Evolutionary conservation across 208 protist genomes (phyloP), one percentile per base, ranked within the genome.

Genomic region (Tetramitus jugosus): DNA sequence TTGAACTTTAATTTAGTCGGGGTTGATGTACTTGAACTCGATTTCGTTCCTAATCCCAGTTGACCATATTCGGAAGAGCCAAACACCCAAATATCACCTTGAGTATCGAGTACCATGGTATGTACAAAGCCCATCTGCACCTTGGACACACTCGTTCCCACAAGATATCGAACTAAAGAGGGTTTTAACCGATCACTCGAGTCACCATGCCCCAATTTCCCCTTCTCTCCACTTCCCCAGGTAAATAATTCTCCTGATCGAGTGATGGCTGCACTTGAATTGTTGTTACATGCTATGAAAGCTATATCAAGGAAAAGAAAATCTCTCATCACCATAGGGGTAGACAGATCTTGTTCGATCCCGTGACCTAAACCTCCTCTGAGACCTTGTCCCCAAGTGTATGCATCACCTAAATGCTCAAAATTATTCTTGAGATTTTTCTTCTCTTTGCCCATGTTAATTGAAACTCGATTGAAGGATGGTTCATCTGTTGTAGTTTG

Each of bases 191-290:
- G 13, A 77, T 77, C 72, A 14, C 17, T 60, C 3, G 10, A 6
- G 14, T 77, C 72, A 46, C 72, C 42, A 49, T 77, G 72, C n/a
- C 72, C 72, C 42, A 77, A 67, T 64, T 43, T 42, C 6, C 72
- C 72, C 46, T 23, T 33, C 6, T 77, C 60, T 31, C 42, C 42
- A 8, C 17, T 52, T 23, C 72, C 72, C 72, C 72, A 77, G 7
- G 72, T 60, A 31, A 68, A 77, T 31, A 77, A 43, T 56, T 77
- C 72, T n/a, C 72, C 72, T n/a, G n/a, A 35, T 29, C 20, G 31
- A 35, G 33, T 71, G 35, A 71, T 20, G 29, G 13, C 39, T n/a
- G 64, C 64, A 49, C 13, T 14, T 33, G 64, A 35, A 2, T 17
- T 35, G 29, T 71, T 71, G 43, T 71, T 40, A 33, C 64, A 71